Evolutionary conservation across 129 eudicot genomes (phyloP).

Genomic region (Artemisia argyi): DNA sequence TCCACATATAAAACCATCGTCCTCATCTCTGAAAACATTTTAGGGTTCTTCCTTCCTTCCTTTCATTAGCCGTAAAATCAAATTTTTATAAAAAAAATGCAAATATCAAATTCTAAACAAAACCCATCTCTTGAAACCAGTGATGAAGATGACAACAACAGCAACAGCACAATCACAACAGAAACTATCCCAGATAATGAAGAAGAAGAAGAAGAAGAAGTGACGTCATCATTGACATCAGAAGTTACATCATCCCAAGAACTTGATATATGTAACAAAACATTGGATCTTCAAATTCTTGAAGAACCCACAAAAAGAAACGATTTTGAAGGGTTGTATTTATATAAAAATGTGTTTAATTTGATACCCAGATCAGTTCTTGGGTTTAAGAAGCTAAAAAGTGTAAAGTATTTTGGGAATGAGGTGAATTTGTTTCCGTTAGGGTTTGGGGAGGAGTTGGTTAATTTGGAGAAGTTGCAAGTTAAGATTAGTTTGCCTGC

Average conservation of each 20-base stretch:
- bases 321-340: slow-evolving; percentile 48
- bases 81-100: too few species aligned
- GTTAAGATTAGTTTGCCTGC: slow-evolving; percentile 63
- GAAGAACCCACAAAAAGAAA: slow-evolving; percentile 19
- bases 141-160: too few species aligned
- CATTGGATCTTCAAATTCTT: slow-evolving; percentile 51
- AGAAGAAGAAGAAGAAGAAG: too few species aligned
- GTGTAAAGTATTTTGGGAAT: slow-evolving; percentile 72
- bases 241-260: slow-evolving; percentile 15
- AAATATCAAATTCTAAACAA: too few species aligned
- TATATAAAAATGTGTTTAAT: slow-evolving; percentile 72
- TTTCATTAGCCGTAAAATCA: too few species aligned
- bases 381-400: slow-evolving; percentile 55
- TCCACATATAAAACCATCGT: too few species aligned
- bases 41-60: too few species aligned
- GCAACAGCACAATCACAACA: too few species aligned
- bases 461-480: slow-evolving; percentile 64
- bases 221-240: slow-evolving; percentile 11
- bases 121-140: too few species aligned
- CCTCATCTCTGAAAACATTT: too few species aligned
- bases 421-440: slow-evolving; percentile 73
- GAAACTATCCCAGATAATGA: too few species aligned
- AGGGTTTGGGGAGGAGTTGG: slow-evolving; percentile 63
- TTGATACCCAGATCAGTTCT: slow-evolving; percentile 73
- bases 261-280: slow-evolving; percentile 62